phyloP scores from a whole-genome alignment of 257 asterid genomes.

The Solanum boliviense region DNA sequence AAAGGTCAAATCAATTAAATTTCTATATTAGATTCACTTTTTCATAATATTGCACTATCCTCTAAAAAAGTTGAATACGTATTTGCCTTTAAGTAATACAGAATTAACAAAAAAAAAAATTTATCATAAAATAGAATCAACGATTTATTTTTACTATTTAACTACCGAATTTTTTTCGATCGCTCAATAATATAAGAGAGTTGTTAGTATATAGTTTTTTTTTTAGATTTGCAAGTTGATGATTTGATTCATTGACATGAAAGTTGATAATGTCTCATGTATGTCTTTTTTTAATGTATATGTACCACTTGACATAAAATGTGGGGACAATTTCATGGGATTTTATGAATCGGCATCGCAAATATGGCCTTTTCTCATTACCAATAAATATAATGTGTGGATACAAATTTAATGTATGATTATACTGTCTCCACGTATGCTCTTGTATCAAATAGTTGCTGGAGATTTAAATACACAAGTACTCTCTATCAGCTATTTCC shows the following conservation, averaged over 20 bases:
- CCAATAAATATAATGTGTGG: neutral
- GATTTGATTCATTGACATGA: neutral
- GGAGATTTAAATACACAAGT: neutral
- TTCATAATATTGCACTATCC: too few species aligned
- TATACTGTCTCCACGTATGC: neutral
- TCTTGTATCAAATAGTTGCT: neutral
- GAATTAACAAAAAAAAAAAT: too few species aligned
- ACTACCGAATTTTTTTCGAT: too few species aligned
- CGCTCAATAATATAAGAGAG: neutral
- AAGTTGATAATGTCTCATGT: neutral
- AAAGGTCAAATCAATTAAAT: too few species aligned
- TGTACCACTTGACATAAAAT: neutral
- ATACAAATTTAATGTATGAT: neutral
- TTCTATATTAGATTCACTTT: too few species aligned
- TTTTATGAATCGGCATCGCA: neutral
- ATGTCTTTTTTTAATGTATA: neutral
- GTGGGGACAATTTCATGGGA: neutral
- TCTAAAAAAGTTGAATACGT: rapidly evolving
- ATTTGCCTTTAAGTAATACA: neutral
- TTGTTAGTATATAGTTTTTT: too few species aligned
- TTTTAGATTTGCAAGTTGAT: neutral
- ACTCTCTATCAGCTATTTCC: rapidly evolving
- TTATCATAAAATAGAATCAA: neutral
- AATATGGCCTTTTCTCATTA: neutral
- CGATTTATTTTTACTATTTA: too few species aligned